These are phyloP conservation scores for Colletotrichum euphorbiae DNA, from an alignment of 2,329 filamentous ascomycete genomes.

Conservation along the genomic window DNA sequence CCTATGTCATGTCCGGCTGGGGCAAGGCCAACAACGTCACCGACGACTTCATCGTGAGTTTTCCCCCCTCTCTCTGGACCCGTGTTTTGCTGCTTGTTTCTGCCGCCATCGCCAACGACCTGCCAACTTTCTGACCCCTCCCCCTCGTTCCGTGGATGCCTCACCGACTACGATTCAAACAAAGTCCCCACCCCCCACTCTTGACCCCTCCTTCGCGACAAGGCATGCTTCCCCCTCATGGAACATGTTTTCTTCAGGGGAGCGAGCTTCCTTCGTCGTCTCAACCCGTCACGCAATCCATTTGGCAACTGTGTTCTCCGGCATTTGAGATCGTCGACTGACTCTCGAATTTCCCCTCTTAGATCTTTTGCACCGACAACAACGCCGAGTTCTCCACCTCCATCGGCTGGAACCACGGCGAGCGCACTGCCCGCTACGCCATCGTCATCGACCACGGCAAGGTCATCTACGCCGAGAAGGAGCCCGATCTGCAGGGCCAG, in stretches of 20 bases:
- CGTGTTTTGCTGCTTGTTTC: not conserved
- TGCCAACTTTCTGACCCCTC: constrained; percentile 10
- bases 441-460: constrained; percentile 87
- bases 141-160: constrained; percentile 28
- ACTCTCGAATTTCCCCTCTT: constrained; percentile 21
- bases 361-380: constrained; percentile 82
- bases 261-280: not conserved
- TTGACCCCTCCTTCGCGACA: constrained; percentile 13
- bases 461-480: constrained; percentile 82
- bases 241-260: constrained; percentile 19
- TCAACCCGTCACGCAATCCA: constrained; percentile 9
- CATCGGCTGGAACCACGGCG: constrained; percentile 81
- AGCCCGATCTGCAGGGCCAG: constrained; percentile 63
- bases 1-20: constrained; percentile 90
- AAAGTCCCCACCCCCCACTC: constrained; percentile 26
- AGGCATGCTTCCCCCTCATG: constrained; percentile 4
- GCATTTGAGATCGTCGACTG: not conserved
- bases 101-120: not conserved
- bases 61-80: not conserved
- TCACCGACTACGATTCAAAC: constrained; percentile 35
- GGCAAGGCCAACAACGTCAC: constrained; percentile 86
- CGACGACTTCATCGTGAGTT: constrained; percentile 70
- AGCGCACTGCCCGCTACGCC: constrained; percentile 82
- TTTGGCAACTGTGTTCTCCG: not conserved
- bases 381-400: constrained; percentile 78